Evolutionary conservation across 2,329 filamentous ascomycete genomes (phyloP).

Genomic region (Exophiala oligosperma): DNA sequence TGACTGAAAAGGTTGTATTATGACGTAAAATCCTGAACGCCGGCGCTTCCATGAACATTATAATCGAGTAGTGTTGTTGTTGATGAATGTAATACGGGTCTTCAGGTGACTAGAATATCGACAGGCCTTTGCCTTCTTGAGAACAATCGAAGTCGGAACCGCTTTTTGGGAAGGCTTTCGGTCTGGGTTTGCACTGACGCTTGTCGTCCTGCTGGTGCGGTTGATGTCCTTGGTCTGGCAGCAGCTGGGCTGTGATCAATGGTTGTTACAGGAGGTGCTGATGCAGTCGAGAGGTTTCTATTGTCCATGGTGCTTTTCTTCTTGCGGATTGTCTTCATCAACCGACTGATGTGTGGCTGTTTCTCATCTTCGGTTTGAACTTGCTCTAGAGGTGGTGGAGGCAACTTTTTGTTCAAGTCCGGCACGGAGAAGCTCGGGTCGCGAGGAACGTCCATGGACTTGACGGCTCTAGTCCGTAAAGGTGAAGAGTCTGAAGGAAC

Average conservation of each 20-base stretch:
- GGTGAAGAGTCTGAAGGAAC: constrained; percentile 13
- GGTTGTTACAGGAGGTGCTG: constrained; percentile 10
- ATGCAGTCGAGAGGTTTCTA: constrained; percentile 11
- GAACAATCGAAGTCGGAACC: constrained; percentile 21
- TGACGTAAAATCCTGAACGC: neutral
- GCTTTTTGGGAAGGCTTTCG: constrained; percentile 12
- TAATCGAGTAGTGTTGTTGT: neutral
- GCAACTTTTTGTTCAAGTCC: constrained; percentile 25
- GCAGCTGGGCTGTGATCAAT: neutral
- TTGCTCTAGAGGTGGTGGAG: constrained; percentile 18
- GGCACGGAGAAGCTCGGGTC: constrained; percentile 12
- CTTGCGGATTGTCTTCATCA: constrained; percentile 25
- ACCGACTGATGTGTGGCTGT: constrained; percentile 20
- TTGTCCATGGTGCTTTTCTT: constrained; percentile 22
- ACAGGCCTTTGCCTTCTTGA: constrained; percentile 17
- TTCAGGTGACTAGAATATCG: constrained; percentile 21
- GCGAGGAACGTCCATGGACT: constrained; percentile 14
- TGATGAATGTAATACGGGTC: neutral
- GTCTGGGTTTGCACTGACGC: neutral
- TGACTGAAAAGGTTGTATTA: neutral
- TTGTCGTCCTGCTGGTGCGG: constrained; percentile 1
- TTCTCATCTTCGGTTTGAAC: constrained; percentile 11
- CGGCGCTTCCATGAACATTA: neutral
- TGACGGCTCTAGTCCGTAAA: constrained; percentile 10
- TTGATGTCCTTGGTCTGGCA: constrained; percentile 1